phyloP scores from a whole-genome alignment of 2,329 filamentous ascomycete species.

The Talaromyces marneffei region DNA sequence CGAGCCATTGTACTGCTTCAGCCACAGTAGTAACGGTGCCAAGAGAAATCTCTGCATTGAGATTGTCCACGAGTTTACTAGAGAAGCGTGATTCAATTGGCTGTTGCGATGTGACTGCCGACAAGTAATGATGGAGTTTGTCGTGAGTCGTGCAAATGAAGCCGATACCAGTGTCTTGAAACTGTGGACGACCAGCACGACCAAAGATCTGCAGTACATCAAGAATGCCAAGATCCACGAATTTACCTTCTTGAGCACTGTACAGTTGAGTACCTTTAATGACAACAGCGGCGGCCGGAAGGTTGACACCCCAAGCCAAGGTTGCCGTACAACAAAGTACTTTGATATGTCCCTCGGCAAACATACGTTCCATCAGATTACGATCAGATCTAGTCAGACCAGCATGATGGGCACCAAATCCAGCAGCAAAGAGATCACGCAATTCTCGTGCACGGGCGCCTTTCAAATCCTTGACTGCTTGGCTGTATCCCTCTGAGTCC shows the following conservation, averaged over 20 bases:
- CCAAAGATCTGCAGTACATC: constrained; percentile 98
- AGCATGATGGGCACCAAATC: constrained; percentile 91
- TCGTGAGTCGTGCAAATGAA: constrained; percentile 98
- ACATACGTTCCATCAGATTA: constrained; percentile 91
- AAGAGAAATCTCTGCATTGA: constrained; percentile 90
- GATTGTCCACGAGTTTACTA: constrained; percentile 85
- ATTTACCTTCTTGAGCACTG: constrained; percentile 92
- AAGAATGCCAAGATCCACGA: constrained; percentile 90
- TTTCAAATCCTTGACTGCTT: constrained; percentile 77
- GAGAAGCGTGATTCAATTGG: constrained; percentile 98
- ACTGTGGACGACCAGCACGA: constrained; percentile 94
- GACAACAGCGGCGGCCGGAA: constrained; percentile 90
- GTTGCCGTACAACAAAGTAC: constrained; percentile 98
- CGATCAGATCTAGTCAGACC: constrained; percentile 92
- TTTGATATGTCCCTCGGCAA: constrained; percentile 85
- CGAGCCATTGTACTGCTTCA: constrained; percentile 94
- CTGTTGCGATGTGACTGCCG: constrained; percentile 88
- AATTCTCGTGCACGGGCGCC: constrained; percentile 79
- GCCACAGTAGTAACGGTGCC: constrained; percentile 92
- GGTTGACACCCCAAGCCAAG: constrained; percentile 96
- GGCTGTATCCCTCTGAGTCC: constrained; percentile 70
- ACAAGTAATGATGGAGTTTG: constrained; percentile 83
- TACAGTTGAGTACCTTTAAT: constrained; percentile 99
- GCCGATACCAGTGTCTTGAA: constrained; percentile 94
- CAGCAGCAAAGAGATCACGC: constrained; percentile 81